Evolutionary conservation across 495 filamentous ascomycete species (phyloP).

Genomic region (Podospora appendiculata): DNA sequence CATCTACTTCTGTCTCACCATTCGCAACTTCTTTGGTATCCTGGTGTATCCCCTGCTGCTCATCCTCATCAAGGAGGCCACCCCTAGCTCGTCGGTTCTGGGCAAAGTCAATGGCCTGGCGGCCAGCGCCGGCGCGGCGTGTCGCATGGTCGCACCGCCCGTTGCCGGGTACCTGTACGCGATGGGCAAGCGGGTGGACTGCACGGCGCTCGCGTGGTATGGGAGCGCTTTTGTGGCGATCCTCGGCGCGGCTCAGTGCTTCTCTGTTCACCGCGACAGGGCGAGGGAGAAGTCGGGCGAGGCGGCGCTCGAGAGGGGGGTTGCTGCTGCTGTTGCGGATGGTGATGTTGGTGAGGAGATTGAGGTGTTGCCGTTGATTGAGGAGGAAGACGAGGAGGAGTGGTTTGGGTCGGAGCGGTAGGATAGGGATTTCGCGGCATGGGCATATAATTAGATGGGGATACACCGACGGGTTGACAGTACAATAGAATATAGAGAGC

Average conservation of each 20-base stretch:
- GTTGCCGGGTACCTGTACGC: constrained; percentile 70
- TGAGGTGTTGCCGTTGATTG: neutral
- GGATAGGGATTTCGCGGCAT: too few relatives aligned
- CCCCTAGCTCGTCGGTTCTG: constrained; percentile 55
- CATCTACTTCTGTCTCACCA: constrained; percentile 64
- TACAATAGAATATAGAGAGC: too few relatives aligned
- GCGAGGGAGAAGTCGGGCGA: constrained; percentile 2
- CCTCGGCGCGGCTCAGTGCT: constrained; percentile 60
- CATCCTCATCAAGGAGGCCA: constrained; percentile 79
- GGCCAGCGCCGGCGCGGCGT: constrained; percentile 69
- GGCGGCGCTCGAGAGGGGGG: neutral
- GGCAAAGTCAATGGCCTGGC: constrained; percentile 78
- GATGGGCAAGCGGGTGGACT: constrained; percentile 54
- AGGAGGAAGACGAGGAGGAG: neutral
- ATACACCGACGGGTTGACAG: too few relatives aligned
- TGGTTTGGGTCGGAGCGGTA: too few relatives aligned
- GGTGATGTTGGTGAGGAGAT: neutral
- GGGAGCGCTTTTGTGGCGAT: constrained; percentile 62
- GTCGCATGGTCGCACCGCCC: constrained; percentile 68
- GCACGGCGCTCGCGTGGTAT: constrained; percentile 75
- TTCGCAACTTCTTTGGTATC: constrained; percentile 72
- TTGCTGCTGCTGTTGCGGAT: neutral
- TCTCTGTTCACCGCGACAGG: constrained; percentile 48
- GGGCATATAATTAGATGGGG: too few relatives aligned
- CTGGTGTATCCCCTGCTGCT: constrained; percentile 70